These are phyloP conservation scores for Clitopilus passeckerianus DNA, from an alignment of 768 basidiomycete genomes.

Conservation along the genomic window DNA sequence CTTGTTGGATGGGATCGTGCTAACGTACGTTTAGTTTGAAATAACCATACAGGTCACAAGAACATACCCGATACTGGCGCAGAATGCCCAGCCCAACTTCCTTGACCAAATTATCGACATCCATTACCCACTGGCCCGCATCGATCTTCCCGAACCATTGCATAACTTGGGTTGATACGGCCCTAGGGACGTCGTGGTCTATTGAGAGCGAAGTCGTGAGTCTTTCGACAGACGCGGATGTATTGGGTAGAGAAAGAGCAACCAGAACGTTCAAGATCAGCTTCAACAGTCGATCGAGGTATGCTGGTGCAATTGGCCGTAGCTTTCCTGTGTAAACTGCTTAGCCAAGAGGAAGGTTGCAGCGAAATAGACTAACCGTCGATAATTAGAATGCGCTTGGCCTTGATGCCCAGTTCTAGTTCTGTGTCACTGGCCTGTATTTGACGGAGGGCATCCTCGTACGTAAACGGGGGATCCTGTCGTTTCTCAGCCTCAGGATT, in stretches of 20 bases:
- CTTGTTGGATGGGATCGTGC: constrained; percentile 55
- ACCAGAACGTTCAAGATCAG: constrained; percentile 71
- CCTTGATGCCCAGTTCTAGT: constrained; percentile 55
- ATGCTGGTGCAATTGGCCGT: constrained; percentile 63
- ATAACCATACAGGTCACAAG: neutral
- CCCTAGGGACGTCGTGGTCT: constrained; percentile 65
- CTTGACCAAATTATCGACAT: constrained; percentile 54
- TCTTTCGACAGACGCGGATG: constrained; percentile 51
- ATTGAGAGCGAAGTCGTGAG: constrained; percentile 58
- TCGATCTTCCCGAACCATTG: constrained; percentile 72
- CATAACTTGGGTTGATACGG: constrained; percentile 67
- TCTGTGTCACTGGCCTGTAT: constrained; percentile 85
- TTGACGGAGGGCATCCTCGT: constrained; percentile 53
- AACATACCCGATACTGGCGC: constrained; percentile 47
- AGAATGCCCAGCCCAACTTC: constrained; percentile 80
- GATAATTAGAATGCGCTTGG: constrained; percentile 68
- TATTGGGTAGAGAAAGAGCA: constrained; percentile 50
- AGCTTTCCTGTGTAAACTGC: constrained; percentile 47
- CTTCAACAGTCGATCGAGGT: constrained; percentile 68
- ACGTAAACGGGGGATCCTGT: constrained; percentile 34
- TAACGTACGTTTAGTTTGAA: constrained; percentile 17
- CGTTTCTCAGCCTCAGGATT: neutral
- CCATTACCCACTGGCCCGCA: constrained; percentile 60
- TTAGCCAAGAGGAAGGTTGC: neutral
- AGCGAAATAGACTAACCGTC: constrained; percentile 40